phyloP scores from a whole-genome alignment of 108 stramenopile genomes.

The Aurantiochytrium sp. region DNA sequence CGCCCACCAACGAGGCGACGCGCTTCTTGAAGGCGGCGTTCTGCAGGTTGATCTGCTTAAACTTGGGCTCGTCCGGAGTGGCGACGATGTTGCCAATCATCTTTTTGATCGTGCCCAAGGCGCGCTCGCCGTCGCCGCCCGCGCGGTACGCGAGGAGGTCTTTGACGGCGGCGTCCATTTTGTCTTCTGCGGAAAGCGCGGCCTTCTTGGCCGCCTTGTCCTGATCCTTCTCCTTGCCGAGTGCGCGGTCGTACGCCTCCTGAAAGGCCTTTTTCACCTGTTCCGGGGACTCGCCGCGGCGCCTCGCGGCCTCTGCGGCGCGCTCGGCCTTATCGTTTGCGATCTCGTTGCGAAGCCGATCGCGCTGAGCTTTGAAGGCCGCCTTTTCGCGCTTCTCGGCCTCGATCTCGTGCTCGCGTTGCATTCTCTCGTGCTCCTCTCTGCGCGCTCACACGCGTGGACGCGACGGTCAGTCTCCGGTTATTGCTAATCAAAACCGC shows the following conservation, averaged over 20 bases:
- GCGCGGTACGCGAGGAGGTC: conserved; percentile 43
- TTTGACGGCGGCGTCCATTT: conserved; percentile 42
- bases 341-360: conserved; percentile 52
- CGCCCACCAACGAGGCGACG: conserved; percentile 38
- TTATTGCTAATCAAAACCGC: too few species aligned
- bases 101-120: conserved; percentile 45
- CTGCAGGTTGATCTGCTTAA: conserved; percentile 50
- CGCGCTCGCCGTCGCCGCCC: conserved; percentile 49
- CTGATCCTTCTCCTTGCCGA: neutral
- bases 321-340: conserved; percentile 57
- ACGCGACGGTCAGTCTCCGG: too few species aligned
- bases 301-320: conserved; percentile 43
- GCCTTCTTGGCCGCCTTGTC: neutral
- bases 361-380: conserved; percentile 41
- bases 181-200: conserved; percentile 20
- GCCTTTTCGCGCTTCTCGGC: conserved; percentile 40
- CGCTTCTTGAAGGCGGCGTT: conserved; percentile 54
- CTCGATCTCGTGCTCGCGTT: conserved; percentile 41
- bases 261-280: neutral
- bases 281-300: conserved; percentile 30
- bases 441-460: neutral
- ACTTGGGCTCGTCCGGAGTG: conserved; percentile 50
- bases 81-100: conserved; percentile 47
- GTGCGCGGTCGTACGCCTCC: neutral
- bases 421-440: conserved; percentile 50